Conservation (phyloP, 768 basidiomycete genomes). For the Macrocybe gigantea region DNA sequence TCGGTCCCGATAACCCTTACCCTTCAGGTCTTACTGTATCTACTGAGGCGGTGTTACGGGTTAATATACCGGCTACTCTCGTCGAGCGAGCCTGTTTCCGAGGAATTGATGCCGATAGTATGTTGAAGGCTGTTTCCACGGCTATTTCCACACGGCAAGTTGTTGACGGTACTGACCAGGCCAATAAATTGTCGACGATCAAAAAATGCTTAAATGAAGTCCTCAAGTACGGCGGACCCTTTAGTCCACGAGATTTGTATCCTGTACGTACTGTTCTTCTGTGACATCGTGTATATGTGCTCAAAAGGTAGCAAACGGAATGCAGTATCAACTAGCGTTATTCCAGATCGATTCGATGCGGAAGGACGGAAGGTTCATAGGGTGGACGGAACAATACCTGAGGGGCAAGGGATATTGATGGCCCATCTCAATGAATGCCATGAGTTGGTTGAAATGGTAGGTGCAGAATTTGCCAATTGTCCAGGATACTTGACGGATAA, state of each 20-base stretch:
- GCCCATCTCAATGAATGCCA: slow-evolving; percentile 96
- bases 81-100: slow-evolving; percentile 94
- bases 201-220: slow-evolving; percentile 98
- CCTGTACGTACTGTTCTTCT: slow-evolving; percentile 51
- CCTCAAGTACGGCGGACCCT: slow-evolving; percentile 90
- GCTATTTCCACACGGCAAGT: background rate
- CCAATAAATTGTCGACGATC: slow-evolving; percentile 93
- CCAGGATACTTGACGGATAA: background rate
- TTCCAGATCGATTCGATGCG: slow-evolving; percentile 94
- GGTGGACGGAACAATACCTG: slow-evolving; percentile 87
- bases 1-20: background rate
- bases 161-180: slow-evolving; percentile 36
- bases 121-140: background rate
- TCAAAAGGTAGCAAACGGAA: background rate
- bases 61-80: slow-evolving; percentile 91
- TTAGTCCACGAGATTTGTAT: slow-evolving; percentile 87
- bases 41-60: slow-evolving; percentile 92
- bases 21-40: slow-evolving; percentile 80
- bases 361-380: slow-evolving; percentile 90
- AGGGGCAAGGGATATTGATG: slow-evolving; percentile 95
- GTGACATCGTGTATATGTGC: too few species aligned
- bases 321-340: slow-evolving; percentile 86
- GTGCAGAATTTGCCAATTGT: slow-evolving; percentile 11
- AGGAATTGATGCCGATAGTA: slow-evolving; percentile 96
- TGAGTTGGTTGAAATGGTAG: slow-evolving; percentile 90